phyloP scores from a whole-genome alignment of 2,329 filamentous ascomycete genomes.

The Alternaria arborescens region DNA sequence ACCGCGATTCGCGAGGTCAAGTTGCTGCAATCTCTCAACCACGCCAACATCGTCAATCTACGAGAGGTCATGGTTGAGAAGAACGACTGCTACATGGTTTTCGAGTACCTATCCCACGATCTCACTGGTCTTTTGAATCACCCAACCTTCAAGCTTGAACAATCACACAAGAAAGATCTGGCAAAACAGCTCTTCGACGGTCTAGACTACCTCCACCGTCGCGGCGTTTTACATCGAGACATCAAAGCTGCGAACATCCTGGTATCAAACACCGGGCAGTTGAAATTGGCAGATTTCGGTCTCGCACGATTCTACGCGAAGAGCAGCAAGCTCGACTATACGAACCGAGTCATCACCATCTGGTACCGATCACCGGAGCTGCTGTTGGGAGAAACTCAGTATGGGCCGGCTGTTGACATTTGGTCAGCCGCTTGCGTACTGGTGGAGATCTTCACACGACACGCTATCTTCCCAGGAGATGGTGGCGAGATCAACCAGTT shows the following conservation, averaged over 20 bases:
- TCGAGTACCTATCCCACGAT: slow-evolving; percentile 97
- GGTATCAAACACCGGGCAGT: slow-evolving; percentile 84
- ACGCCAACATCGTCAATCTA: slow-evolving; percentile 82
- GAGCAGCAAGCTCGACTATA: slow-evolving; percentile 90
- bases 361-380: slow-evolving; percentile 98
- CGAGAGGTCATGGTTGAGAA: slow-evolving; percentile 97
- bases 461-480: slow-evolving; percentile 94
- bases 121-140: slow-evolving; percentile 95
- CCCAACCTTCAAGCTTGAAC: slow-evolving; percentile 84
- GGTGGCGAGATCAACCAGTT: slow-evolving; percentile 95
- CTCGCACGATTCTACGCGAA: slow-evolving; percentile 97
- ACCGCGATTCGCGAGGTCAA: slow-evolving; percentile 93
- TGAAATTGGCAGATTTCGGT: slow-evolving; percentile 96
- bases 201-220: slow-evolving; percentile 88
- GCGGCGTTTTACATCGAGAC: slow-evolving; percentile 94
- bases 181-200: slow-evolving; percentile 93
- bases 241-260: slow-evolving; percentile 99
- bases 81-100: slow-evolving; percentile 99
- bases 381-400: slow-evolving; percentile 90
- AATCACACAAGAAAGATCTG: slow-evolving; percentile 89
- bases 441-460: slow-evolving; percentile 92
- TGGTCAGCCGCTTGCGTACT: slow-evolving; percentile 98
- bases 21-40: slow-evolving; percentile 83
- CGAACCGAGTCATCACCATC: slow-evolving; percentile 97
- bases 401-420: slow-evolving; percentile 94